Evolutionary conservation across 768 basidiomycete species (phyloP), one percentile per base, ranked within the genome.

Genomic region (Rhodotorula sphaerocarpa): DNA sequence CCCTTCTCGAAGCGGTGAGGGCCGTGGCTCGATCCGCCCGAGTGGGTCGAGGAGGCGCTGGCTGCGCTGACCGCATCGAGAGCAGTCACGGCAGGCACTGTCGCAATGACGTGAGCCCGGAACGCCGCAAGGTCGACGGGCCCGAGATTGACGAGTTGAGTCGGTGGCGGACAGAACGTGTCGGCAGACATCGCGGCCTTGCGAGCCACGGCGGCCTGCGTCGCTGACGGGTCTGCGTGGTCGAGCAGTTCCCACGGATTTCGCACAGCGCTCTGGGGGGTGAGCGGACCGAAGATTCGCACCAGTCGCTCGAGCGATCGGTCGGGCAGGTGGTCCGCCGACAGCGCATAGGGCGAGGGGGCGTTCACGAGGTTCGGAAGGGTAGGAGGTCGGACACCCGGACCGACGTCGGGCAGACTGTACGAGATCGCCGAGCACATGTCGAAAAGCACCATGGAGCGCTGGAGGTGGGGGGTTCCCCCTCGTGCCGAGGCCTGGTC

Each of bases 241-340:
- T 64, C 67, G 48, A 68, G 53, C 7, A 68, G 53, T 31, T 68
- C 67, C 67, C 67, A 68, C 1, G 67, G 62, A 27, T 68, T 67
- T 14, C 57, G 59, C 12, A 62, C 52, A 15, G 30, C 28, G 5
- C 31, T 39, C 0, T 50, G 5, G 0, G 59, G 61, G 1, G 46
- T 9, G n/a, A 31, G 45, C 1, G 51, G 39, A 6, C 66, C 66
- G 51, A 67, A 63, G 41, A 67, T 58, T 7, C 50, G 59, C 3
- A 51, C 55, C 16, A 67, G 62, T 23, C 66, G 61, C 15, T 48
- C 43, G 30, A 63, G 51, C 25, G 55, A 61, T 34, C 55, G 20
- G 47, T 67, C 55, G 33, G 61, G 58, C 23, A 61, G 23, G 47
- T 45, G 33, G 25, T 67, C 59, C 25, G 54, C 25, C 18, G 23